phyloP scores from a whole-genome alignment of 495 filamentous ascomycete genomes.

The Neurospora discreta region DNA sequence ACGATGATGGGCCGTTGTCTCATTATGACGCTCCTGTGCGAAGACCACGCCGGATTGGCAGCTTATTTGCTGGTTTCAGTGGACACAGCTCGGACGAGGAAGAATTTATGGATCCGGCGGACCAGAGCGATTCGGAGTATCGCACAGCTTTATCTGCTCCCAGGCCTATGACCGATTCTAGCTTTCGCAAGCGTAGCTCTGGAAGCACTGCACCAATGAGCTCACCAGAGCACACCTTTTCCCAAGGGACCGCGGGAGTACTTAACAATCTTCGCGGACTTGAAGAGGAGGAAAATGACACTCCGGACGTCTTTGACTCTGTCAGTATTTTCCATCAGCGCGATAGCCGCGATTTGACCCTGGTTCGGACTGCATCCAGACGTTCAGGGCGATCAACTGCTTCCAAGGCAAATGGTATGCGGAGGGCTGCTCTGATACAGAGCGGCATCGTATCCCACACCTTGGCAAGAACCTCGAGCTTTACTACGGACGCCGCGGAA shows the following conservation, averaged over 20 bases:
- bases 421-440: slow-evolving; percentile 60
- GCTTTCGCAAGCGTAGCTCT: slow-evolving; percentile 26
- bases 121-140: slow-evolving; percentile 55
- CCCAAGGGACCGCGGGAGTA: slow-evolving; percentile 8
- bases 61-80: slow-evolving; percentile 76
- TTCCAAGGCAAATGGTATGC: slow-evolving; percentile 34
- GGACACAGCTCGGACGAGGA: slow-evolving; percentile 46
- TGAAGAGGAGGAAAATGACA: slow-evolving; percentile 4
- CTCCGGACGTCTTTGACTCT: slow-evolving; percentile 17
- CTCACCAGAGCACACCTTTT: slow-evolving; percentile 25
- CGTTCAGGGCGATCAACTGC: slow-evolving; percentile 21
- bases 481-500: slow-evolving; percentile 46
- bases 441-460: slow-evolving; percentile 64
- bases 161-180: slow-evolving; percentile 26
- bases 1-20: slow-evolving; percentile 67
- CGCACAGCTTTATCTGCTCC: slow-evolving; percentile 55
- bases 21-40: slow-evolving; percentile 49
- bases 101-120: slow-evolving; percentile 42
- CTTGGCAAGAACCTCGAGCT: slow-evolving; percentile 64
- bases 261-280: slow-evolving; percentile 15
- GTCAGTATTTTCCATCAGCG: slow-evolving; percentile 11
- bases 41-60: slow-evolving; percentile 64
- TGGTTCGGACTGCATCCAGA: slow-evolving; percentile 20
- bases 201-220: slow-evolving; percentile 6
- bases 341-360: slow-evolving; percentile 21